phyloP scores from a whole-genome alignment of 345 rosid species.

The Draba incana region DNA sequence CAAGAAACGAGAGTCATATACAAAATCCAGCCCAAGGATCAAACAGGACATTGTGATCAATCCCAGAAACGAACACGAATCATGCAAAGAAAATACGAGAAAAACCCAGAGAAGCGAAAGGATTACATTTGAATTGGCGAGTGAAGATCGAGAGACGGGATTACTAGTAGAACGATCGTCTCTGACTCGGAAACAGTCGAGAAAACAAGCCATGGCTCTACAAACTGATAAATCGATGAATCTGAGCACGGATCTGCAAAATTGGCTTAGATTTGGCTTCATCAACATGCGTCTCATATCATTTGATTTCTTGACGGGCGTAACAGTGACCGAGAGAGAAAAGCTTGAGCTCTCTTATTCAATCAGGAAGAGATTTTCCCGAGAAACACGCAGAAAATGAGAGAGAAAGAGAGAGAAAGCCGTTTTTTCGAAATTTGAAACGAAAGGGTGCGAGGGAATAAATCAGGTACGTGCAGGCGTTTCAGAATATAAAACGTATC shows the following conservation, averaged over 20 bases:
- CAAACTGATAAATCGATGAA: slow-evolving; percentile 34
- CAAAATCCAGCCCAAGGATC: slow-evolving; percentile 24
- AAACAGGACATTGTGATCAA: neutral
- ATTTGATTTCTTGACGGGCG: slow-evolving; percentile 24
- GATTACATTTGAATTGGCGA: slow-evolving; percentile 46
- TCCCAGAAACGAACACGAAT: slow-evolving; percentile 10
- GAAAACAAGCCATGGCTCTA: slow-evolving; percentile 79
- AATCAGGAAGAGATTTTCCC: slow-evolving; percentile 30
- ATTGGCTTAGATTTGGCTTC: slow-evolving; percentile 42
- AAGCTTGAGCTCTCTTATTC: neutral
- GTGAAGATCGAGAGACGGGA: slow-evolving; percentile 41
- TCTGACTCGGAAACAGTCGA: slow-evolving; percentile 68
- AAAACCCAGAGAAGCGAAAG: slow-evolving; percentile 2
- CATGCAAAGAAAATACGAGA: slow-evolving; percentile 7
- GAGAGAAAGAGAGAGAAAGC: slow-evolving; percentile 11
- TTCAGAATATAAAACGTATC: neutral
- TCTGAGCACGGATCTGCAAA: slow-evolving; percentile 47
- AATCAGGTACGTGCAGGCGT: slow-evolving; percentile 32
- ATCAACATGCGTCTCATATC: slow-evolving; percentile 54
- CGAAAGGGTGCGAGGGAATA: slow-evolving; percentile 28
- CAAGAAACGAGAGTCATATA: slow-evolving; percentile 4
- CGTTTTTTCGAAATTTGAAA: slow-evolving; percentile 38
- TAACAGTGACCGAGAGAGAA: slow-evolving; percentile 1
- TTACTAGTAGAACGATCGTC: slow-evolving; percentile 45
- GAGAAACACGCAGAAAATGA: slow-evolving; percentile 33